phyloP scores from a whole-genome alignment of 2,329 filamentous ascomycete species.

The Exophiala oligosperma region DNA sequence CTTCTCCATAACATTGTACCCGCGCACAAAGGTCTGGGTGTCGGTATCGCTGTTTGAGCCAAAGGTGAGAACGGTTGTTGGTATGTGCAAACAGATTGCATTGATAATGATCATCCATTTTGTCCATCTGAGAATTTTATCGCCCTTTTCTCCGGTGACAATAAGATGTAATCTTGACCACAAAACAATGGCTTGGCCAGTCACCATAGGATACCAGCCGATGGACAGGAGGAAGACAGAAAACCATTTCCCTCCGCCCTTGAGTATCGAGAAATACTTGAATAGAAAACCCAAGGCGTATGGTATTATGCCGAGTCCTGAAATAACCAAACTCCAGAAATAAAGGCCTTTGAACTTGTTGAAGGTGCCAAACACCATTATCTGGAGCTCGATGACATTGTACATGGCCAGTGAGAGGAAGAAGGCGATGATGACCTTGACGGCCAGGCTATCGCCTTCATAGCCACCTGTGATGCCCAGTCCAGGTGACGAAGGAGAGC shows the following conservation, averaged over 20 bases:
- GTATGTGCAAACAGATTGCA: constrained; percentile 45
- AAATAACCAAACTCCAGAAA: constrained; percentile 52
- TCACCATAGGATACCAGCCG: constrained; percentile 51
- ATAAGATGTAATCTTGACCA: constrained; percentile 53
- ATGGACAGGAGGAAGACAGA: constrained; percentile 45
- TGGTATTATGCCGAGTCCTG: constrained; percentile 44
- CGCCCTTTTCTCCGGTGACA: constrained; percentile 36
- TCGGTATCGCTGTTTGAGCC: constrained; percentile 38
- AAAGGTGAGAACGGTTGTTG: constrained; percentile 47
- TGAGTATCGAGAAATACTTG: constrained; percentile 45
- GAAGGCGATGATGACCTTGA: constrained; percentile 46
- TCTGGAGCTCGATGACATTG: constrained; percentile 50
- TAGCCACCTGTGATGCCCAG: constrained; percentile 22
- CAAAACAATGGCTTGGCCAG: constrained; percentile 50
- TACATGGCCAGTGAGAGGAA: constrained; percentile 52
- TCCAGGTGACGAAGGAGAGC: constrained; percentile 15
- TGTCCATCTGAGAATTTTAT: constrained; percentile 41
- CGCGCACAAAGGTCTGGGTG: constrained; percentile 32
- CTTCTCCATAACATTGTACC: constrained; percentile 53
- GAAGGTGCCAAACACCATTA: constrained; percentile 52
- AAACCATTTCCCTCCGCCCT: constrained; percentile 34
- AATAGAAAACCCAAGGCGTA: constrained; percentile 50
- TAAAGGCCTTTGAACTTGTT: constrained; percentile 48
- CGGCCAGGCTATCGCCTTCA: constrained; percentile 34
- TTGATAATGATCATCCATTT: constrained; percentile 49